A percentile compares a stretch with the other conserved stretches of the same genome.
These are phyloP conservation scores for Bipolaris victoriae DNA, from an alignment of 2,329 filamentous ascomycete species.

Conservation along the genomic window DNA sequence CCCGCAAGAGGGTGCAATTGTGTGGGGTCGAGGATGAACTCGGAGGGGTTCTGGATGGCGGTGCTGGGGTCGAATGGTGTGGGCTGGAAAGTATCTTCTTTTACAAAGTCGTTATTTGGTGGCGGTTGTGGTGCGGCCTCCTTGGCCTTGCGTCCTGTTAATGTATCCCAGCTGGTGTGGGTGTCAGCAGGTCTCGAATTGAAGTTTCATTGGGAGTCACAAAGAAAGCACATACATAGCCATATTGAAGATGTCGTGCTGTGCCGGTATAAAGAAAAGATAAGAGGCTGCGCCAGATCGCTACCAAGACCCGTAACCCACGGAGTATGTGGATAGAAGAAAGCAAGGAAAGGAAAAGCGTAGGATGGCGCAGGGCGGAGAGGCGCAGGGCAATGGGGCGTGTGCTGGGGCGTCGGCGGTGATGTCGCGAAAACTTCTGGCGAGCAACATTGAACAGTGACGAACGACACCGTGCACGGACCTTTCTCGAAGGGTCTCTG, in stretches of 20 bases:
- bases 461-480: constrained; percentile 28
- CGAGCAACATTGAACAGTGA: constrained; percentile 29
- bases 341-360: constrained; percentile 15
- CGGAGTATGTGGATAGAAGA: constrained; percentile 28
- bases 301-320: constrained; percentile 20
- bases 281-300: constrained; percentile 27
- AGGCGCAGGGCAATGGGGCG: constrained; percentile 39
- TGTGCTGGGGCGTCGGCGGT: constrained; percentile 24
- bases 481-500: constrained; percentile 27
- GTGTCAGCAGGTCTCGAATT: constrained; percentile 7
- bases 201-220: not conserved
- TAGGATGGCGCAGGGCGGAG: constrained; percentile 19
- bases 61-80: constrained; percentile 72
- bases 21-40: constrained; percentile 89
- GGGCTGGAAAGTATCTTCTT: constrained; percentile 58
- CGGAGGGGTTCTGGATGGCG: constrained; percentile 76
- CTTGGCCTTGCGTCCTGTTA: constrained; percentile 64
- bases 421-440: constrained; percentile 42
- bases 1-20: constrained; percentile 92
- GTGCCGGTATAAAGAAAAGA: constrained; percentile 23
- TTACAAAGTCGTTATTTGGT: constrained; percentile 40
- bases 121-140: constrained; percentile 52
- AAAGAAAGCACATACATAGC: constrained; percentile 38
- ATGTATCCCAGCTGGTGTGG: constrained; percentile 57
- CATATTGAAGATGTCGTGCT: constrained; percentile 37